These are phyloP conservation scores for Aurantiochytrium sp. DNA, from an alignment of 108 stramenopile genomes.

Conservation along the genomic window DNA sequence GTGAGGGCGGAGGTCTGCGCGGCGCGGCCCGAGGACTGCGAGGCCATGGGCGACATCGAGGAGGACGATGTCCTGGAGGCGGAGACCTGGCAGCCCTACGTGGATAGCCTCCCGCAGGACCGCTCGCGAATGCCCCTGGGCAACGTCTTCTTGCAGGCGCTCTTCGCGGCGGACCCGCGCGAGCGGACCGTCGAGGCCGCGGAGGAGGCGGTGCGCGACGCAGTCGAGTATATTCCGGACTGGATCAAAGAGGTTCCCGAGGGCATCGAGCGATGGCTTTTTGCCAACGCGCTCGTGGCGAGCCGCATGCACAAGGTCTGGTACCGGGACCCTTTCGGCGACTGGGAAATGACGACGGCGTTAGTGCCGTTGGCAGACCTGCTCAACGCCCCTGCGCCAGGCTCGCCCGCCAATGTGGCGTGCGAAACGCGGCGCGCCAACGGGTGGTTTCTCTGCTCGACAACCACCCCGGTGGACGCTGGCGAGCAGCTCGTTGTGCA, in stretches of 20 bases:
- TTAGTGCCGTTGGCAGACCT: constrained; percentile 9
- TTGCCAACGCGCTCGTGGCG: background rate
- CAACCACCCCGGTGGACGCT: background rate
- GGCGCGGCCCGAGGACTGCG: background rate
- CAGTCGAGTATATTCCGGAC: constrained; percentile 13
- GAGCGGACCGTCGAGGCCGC: background rate
- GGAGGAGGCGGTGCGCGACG: background rate
- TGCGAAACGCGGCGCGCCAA: background rate
- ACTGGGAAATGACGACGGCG: background rate
- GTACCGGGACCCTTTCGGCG: background rate
- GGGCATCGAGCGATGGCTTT: background rate
- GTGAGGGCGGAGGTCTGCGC: background rate
- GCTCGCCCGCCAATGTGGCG: background rate
- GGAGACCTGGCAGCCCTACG: background rate
- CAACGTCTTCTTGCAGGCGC: constrained; percentile 7
- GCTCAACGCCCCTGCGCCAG: background rate
- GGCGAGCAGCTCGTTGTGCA: background rate
- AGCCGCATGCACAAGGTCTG: background rate
- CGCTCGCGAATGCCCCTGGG: background rate
- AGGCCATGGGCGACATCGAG: background rate
- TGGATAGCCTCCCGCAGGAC: background rate
- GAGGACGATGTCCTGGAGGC: background rate
- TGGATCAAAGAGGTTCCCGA: constrained; percentile 13
- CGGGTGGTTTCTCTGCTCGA: background rate
- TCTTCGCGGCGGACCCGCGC: background rate